phyloP scores from a whole-genome alignment of 495 filamentous ascomycete species.

The Talaromyces proteolyticus region DNA sequence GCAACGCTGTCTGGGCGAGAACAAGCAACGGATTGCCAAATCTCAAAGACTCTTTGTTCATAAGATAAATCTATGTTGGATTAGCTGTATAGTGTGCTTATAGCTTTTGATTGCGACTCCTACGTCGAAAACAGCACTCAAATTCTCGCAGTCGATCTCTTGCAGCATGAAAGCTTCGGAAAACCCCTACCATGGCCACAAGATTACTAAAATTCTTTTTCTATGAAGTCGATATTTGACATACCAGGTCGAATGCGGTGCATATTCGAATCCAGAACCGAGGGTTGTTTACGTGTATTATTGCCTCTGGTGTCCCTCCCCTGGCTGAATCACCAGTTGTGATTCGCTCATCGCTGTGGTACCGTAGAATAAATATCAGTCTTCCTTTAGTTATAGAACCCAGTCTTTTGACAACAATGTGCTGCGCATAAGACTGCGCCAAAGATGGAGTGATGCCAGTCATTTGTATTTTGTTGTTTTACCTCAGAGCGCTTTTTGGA shows the following conservation, averaged over 20 bases:
- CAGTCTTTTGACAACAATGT: not conserved
- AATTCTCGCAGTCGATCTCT: slow-evolving; percentile 56
- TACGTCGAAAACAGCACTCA: slow-evolving; percentile 61
- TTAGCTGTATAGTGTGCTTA: too few species aligned
- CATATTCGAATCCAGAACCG: slow-evolving; percentile 7
- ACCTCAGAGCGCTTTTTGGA: too few species aligned
- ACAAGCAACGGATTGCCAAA: slow-evolving; percentile 4
- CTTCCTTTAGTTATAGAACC: not conserved
- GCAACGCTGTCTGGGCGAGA: not conserved
- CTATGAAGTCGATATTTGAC: not conserved
- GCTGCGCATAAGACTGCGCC: not conserved
- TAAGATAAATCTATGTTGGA: slow-evolving; percentile 12
- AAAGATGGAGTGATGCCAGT: not conserved
- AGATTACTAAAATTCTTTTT: too few species aligned
- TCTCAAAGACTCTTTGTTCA: slow-evolving; percentile 4
- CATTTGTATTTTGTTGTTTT: too few species aligned
- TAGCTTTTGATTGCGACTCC: too few species aligned
- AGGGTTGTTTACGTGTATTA: slow-evolving; percentile 3
- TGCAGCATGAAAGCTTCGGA: slow-evolving; percentile 66
- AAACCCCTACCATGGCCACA: slow-evolving; percentile 58
- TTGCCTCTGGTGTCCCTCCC: not conserved
- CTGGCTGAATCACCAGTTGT: not conserved
- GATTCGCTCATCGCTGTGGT: not conserved
- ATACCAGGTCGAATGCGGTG: slow-evolving; percentile 8
- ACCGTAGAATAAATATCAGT: not conserved